Evolutionary conservation across 2,329 filamentous ascomycete species (phyloP).

Genomic region (Colletotrichum orchidophilum): DNA sequence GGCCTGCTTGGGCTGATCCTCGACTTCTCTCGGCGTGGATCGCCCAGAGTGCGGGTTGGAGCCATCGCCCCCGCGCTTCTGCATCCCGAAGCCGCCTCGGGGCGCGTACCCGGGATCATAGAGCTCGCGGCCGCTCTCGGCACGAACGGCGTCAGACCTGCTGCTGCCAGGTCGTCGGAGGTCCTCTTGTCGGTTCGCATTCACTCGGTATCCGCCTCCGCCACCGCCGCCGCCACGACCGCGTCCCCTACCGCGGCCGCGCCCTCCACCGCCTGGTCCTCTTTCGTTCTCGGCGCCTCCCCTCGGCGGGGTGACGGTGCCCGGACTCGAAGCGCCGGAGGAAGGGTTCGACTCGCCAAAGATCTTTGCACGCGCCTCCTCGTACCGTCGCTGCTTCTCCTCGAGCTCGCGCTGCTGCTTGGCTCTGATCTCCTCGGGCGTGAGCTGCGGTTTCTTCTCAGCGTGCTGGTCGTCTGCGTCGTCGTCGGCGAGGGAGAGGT

Average conservation of each 20-base stretch:
- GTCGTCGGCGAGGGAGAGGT: slow-evolving; percentile 58
- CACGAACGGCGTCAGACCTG: slow-evolving; percentile 35
- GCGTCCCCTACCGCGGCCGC: slow-evolving; percentile 54
- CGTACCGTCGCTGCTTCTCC: slow-evolving; percentile 90
- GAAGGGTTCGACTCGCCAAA: slow-evolving; percentile 72
- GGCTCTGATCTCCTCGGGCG: slow-evolving; percentile 79
- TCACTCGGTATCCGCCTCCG: slow-evolving; percentile 49
- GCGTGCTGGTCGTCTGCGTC: slow-evolving; percentile 74
- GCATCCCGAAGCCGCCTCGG: slow-evolving; percentile 65
- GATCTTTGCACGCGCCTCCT: slow-evolving; percentile 87
- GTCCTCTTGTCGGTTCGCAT: slow-evolving; percentile 42
- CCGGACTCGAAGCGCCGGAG: slow-evolving; percentile 70
- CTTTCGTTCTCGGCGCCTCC: slow-evolving; percentile 43
- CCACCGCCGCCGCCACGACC: slow-evolving; percentile 50
- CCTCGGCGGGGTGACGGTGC: slow-evolving; percentile 68
- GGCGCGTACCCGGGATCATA: slow-evolving; percentile 80
- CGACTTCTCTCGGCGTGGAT: slow-evolving; percentile 59
- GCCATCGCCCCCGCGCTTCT: slow-evolving; percentile 53
- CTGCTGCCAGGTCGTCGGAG: slow-evolving; percentile 37
- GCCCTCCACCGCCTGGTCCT: slow-evolving; percentile 54
- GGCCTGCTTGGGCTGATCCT: slow-evolving; percentile 73
- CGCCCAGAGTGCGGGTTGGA: slow-evolving; percentile 48
- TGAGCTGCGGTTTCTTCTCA: slow-evolving; percentile 69
- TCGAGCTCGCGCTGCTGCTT: slow-evolving; percentile 83
- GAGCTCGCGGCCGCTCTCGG: slow-evolving; percentile 64